phyloP scores from a whole-genome alignment of 2,329 filamentous ascomycete species.

The Cladosporium halotolerans region DNA sequence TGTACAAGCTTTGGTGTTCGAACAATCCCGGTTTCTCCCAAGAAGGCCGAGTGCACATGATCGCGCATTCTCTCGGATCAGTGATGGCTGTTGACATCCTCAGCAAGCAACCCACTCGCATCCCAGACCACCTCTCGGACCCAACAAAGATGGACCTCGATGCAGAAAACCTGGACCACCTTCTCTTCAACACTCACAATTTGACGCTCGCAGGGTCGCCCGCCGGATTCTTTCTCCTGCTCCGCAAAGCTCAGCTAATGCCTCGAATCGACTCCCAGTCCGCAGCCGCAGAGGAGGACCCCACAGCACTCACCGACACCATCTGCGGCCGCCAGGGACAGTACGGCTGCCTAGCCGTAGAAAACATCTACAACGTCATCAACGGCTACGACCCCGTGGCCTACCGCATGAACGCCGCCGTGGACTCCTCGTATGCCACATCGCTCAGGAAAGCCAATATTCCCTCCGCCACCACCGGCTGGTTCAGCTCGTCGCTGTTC shows the following conservation, averaged over 20 bases:
- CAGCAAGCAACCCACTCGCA: slow-evolving; percentile 73
- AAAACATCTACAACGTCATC: slow-evolving; percentile 95
- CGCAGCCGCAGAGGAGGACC: slow-evolving; percentile 61
- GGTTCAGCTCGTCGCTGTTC: slow-evolving; percentile 38
- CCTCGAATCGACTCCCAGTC: slow-evolving; percentile 73
- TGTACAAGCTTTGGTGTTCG: slow-evolving; percentile 90
- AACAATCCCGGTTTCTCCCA: slow-evolving; percentile 82
- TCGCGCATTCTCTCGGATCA: slow-evolving; percentile 89
- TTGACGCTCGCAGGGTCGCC: slow-evolving; percentile 88
- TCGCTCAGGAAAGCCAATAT: slow-evolving; percentile 72
- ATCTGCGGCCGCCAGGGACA: slow-evolving; percentile 72
- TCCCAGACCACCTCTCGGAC: slow-evolving; percentile 43
- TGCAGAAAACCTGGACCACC: slow-evolving; percentile 42
- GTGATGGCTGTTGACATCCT: slow-evolving; percentile 92
- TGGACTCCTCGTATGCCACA: slow-evolving; percentile 73
- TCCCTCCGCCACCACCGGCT: slow-evolving; percentile 59
- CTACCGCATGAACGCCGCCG: slow-evolving; percentile 83
- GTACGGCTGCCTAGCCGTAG: slow-evolving; percentile 86
- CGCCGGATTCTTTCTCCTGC: slow-evolving; percentile 82
- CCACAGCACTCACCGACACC: slow-evolving; percentile 41
- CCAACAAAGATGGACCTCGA: slow-evolving; percentile 23
- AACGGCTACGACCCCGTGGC: slow-evolving; percentile 74
- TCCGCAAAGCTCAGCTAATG: slow-evolving; percentile 66
- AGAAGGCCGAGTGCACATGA: slow-evolving; percentile 78
- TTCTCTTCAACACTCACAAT: slow-evolving; percentile 88